Conservation (phyloP, 768 basidiomycete species). For the Serendipita sp. region DNA sequence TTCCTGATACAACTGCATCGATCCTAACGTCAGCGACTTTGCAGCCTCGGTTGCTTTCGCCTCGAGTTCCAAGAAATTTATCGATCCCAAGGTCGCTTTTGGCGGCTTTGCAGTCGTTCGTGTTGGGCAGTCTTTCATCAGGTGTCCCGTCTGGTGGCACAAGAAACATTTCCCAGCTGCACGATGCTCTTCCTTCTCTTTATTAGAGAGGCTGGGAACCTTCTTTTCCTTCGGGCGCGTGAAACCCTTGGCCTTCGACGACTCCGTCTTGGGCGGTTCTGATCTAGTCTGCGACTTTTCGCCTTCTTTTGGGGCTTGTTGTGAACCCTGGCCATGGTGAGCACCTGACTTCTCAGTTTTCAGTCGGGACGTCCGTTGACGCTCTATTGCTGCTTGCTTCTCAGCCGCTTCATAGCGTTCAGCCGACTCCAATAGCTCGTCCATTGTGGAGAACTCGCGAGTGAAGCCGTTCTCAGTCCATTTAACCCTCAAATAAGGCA, state of each 20-base stretch:
- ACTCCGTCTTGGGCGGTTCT: too few relatives aligned
- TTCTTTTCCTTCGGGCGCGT: not conserved
- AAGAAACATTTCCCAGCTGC: slow-evolving; percentile 17
- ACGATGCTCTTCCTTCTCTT: not conserved
- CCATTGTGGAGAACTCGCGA: slow-evolving; percentile 15
- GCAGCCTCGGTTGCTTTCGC: too few relatives aligned
- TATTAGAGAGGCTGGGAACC: not conserved
- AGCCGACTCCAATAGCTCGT: slow-evolving; percentile 17
- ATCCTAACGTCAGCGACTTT: too few relatives aligned
- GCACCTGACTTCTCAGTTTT: too few relatives aligned
- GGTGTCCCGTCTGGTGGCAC: slow-evolving; percentile 18
- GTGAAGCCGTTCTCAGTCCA: slow-evolving; percentile 19
- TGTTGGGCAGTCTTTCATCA: slow-evolving; percentile 19
- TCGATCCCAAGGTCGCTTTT: not conserved
- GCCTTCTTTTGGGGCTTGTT: not conserved
- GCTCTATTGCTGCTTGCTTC: not conserved
- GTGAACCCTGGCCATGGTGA: not conserved
- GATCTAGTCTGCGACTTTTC: not conserved
- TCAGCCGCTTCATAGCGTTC: slow-evolving; percentile 18
- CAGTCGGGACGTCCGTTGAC: too few relatives aligned
- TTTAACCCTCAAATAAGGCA: slow-evolving; percentile 15
- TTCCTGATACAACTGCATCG: too few relatives aligned
- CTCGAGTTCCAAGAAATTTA: not conserved
- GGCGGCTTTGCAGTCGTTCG: slow-evolving; percentile 10
- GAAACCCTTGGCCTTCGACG: too few relatives aligned